These are phyloP conservation scores for Globisporangium perplexum DNA, from an alignment of 352 stramenopile genomes.

Conservation along the genomic window DNA sequence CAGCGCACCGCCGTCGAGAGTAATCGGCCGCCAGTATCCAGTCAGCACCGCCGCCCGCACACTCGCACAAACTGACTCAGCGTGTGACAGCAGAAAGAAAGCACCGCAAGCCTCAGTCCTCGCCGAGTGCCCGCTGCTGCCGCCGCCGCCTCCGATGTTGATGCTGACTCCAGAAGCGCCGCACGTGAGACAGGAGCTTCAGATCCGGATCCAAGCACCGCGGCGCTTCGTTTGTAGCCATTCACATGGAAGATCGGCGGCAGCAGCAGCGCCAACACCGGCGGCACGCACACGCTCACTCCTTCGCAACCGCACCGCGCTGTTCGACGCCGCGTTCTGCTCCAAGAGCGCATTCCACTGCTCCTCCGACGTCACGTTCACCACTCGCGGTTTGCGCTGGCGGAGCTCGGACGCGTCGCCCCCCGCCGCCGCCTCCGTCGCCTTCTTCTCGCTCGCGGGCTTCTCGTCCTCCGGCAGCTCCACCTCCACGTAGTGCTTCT, in stretches of 20 bases:
- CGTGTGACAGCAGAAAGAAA: neutral
- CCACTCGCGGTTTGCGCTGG: slow-evolving; percentile 50
- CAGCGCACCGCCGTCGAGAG: slow-evolving; percentile 4
- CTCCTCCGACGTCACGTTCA: slow-evolving; percentile 38
- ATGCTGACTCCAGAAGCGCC: neutral
- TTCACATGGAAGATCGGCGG: neutral
- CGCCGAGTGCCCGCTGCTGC: too few relatives aligned
- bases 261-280: neutral
- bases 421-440: slow-evolving; percentile 11
- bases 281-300: too few relatives aligned
- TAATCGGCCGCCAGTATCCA: slow-evolving; percentile 5
- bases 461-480: slow-evolving; percentile 64
- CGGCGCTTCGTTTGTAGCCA: neutral
- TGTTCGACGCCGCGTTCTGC: slow-evolving; percentile 34
- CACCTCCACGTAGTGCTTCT: slow-evolving; percentile 79
- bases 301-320: slow-evolving; percentile 28
- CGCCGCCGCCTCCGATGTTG: neutral
- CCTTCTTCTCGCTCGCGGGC: slow-evolving; percentile 9
- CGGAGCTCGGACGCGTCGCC: slow-evolving; percentile 24
- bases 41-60: neutral
- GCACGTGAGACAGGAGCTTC: neutral
- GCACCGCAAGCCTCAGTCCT: neutral
- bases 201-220: neutral
- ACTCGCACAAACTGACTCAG: neutral
- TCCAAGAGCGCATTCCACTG: slow-evolving; percentile 48